Evolutionary conservation across 495 filamentous ascomycete species (phyloP).

Genomic region (Daldinia grandis): DNA sequence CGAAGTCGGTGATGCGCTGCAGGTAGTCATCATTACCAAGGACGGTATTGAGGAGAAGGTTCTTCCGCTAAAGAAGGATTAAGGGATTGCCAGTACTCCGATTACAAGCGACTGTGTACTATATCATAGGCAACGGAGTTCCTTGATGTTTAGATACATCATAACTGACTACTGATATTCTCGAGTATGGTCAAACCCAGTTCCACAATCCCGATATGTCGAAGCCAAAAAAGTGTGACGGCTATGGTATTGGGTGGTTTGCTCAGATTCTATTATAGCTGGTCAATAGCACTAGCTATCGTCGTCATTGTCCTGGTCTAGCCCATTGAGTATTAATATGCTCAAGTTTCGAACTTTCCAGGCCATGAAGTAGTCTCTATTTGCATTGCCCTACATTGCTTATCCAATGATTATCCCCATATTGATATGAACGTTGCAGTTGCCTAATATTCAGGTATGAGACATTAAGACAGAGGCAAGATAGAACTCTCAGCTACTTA

Average conservation of each 20-base stretch:
- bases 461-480: neutral
- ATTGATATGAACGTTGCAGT: neutral
- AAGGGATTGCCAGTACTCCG: constrained; percentile 41
- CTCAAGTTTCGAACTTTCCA: neutral
- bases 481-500: neutral
- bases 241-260: neutral
- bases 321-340: neutral
- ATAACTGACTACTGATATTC: constrained; percentile 18
- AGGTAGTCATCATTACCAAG: constrained; percentile 91
- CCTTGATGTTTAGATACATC: constrained; percentile 31
- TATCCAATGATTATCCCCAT: neutral
- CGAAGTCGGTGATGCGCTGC: constrained; percentile 95
- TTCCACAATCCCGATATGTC: neutral
- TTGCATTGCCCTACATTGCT: neutral
- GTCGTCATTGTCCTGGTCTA: neutral
- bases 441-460: neutral
- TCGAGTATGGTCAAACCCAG: neutral
- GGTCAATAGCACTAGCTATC: neutral
- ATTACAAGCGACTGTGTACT: constrained; percentile 32
- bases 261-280: neutral
- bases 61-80: constrained; percentile 90
- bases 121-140: constrained; percentile 39
- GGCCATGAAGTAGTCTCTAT: neutral
- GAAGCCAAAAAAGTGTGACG: neutral
- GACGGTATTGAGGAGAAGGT: constrained; percentile 88